Percentiles rank a stretch among this genome's conserved stretches.
These are phyloP conservation scores for Penicillium sp. DNA, from an alignment of 2,329 filamentous ascomycete genomes.

Conservation along the genomic window DNA sequence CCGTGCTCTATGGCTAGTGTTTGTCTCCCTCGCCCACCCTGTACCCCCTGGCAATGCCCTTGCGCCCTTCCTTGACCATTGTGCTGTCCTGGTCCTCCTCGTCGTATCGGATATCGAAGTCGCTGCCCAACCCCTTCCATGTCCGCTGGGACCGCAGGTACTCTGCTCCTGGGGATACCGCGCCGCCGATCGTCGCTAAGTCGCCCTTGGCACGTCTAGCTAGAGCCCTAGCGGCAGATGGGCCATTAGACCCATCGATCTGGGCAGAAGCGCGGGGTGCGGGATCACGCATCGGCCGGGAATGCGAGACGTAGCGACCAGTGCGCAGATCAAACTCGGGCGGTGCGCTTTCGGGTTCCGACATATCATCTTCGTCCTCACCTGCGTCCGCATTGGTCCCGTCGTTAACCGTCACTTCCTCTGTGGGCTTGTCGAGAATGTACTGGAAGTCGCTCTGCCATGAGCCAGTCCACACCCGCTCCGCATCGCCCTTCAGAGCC, in stretches of 20 bases:
- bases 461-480: constrained; percentile 78
- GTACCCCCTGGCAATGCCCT: constrained; percentile 87
- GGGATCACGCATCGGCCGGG: constrained; percentile 49
- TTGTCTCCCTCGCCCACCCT: constrained; percentile 61
- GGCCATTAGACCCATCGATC: constrained; percentile 24
- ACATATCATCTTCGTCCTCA: constrained; percentile 59
- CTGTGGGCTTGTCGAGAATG: constrained; percentile 49
- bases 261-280: constrained; percentile 30
- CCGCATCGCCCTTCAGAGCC: constrained; percentile 70
- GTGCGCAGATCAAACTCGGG: constrained; percentile 93
- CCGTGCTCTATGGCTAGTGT: constrained; percentile 25
- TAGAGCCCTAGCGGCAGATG: constrained; percentile 50
- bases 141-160: constrained; percentile 78
- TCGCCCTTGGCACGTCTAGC: constrained; percentile 66
- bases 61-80: constrained; percentile 77
- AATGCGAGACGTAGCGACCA: constrained; percentile 76
- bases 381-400: constrained; percentile 24
- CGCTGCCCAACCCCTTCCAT: constrained; percentile 88
- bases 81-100: constrained; percentile 60
- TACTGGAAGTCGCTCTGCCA: constrained; percentile 87
- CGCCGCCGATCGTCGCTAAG: constrained; percentile 76
- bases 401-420: constrained; percentile 26
- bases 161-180: constrained; percentile 88
- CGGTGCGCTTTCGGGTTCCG: constrained; percentile 65
- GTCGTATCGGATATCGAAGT: constrained; percentile 66